Evolutionary conservation across 495 filamentous ascomycete species (phyloP).

Genomic region (Staphylotrichum tortipilum): DNA sequence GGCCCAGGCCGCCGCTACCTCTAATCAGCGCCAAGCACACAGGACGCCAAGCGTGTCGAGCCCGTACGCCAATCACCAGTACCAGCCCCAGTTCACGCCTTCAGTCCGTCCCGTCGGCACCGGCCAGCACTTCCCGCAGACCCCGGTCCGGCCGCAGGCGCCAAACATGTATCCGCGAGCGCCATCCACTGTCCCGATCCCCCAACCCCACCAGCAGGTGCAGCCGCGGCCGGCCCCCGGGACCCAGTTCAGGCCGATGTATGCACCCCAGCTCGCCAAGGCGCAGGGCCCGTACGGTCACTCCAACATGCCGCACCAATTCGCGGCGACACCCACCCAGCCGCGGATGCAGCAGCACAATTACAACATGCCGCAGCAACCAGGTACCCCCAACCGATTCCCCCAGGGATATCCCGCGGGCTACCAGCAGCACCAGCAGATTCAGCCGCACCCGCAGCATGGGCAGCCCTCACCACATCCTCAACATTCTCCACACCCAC

Average conservation of each 20-base stretch:
- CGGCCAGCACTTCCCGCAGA: constrained; percentile 35
- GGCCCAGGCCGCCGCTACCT: constrained; percentile 25
- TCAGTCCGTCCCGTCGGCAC: constrained; percentile 32
- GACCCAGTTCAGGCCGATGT: constrained; percentile 30
- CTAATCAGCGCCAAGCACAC: constrained; percentile 30
- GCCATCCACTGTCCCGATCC: constrained; percentile 25
- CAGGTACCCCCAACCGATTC: constrained; percentile 24
- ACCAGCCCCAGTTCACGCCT: constrained; percentile 25
- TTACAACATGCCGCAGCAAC: constrained; percentile 23
- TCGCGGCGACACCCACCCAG: constrained; percentile 30
- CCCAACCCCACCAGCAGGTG: constrained; percentile 23
- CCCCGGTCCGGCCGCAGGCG: constrained; percentile 31
- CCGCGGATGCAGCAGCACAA: constrained; percentile 27
- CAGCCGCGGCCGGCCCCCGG: constrained; percentile 22
- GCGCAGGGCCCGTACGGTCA: constrained; percentile 32
- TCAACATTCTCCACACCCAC: constrained; percentile 25
- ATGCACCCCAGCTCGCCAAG: constrained; percentile 30
- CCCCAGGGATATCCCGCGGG: constrained; percentile 19
- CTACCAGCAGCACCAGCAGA: constrained; percentile 25
- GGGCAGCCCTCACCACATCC: constrained; percentile 12
- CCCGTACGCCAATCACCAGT: constrained; percentile 32
- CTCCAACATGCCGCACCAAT: constrained; percentile 29
- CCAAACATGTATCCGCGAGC: constrained; percentile 25
- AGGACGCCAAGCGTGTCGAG: constrained; percentile 31
- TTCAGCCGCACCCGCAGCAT: constrained; percentile 23